Evolutionary conservation across 225 moss, liverwort and hornwort species (phyloP).

Genomic region (Climacium dendroides): DNA sequence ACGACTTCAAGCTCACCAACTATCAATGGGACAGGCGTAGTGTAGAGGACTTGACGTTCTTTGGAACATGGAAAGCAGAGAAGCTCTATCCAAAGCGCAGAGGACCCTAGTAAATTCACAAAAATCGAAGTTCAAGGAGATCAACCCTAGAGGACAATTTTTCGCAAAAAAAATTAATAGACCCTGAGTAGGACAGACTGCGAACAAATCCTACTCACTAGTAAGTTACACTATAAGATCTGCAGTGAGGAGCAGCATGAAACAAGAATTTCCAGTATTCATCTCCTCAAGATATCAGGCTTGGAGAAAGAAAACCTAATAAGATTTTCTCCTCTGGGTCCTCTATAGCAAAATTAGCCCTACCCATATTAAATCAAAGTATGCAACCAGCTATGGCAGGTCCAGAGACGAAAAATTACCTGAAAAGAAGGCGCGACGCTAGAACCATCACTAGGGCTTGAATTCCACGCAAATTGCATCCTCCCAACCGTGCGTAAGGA

Average conservation of each 20-base stretch:
- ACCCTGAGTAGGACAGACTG: no score
- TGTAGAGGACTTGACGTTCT: not conserved
- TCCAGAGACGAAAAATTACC: not conserved
- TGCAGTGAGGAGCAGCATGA: not conserved
- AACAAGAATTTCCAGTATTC: not conserved
- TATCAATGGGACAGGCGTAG: not conserved
- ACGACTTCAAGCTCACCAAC: not conserved
- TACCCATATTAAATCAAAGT: not conserved
- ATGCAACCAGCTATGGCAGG: not conserved
- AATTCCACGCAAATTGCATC: conserved; percentile 6
- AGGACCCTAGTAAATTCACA: not conserved
- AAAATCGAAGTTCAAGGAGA: not conserved
- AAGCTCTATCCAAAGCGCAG: not conserved
- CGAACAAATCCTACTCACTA: not conserved
- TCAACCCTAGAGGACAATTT: not conserved
- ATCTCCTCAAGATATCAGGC: not conserved
- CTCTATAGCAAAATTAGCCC: not conserved
- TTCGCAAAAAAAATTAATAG: not conserved
- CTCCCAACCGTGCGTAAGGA: not conserved
- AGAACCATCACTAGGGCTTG: not conserved
- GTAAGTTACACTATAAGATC: not conserved
- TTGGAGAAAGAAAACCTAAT: not conserved
- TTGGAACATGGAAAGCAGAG: not conserved
- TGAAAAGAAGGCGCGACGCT: conserved; percentile 12
- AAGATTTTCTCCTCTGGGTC: not conserved